Conservation (phyloP, 2,329 filamentous ascomycete species). For the Myriosclerotinia scirpicola region DNA sequence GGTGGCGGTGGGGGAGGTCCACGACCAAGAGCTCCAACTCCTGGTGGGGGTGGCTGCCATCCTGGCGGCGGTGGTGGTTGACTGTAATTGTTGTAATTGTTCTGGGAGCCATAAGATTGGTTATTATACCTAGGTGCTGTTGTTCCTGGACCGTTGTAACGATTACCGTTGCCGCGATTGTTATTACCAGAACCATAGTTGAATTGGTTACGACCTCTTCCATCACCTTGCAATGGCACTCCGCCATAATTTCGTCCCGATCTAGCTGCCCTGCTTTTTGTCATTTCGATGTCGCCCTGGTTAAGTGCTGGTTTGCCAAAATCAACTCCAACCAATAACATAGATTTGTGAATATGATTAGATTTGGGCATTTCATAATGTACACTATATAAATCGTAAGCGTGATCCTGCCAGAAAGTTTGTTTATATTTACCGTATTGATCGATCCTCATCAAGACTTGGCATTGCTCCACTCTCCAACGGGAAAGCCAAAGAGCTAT, state of each 20-base stretch:
- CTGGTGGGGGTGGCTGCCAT: conserved; percentile 50
- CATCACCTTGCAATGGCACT: conserved; percentile 55
- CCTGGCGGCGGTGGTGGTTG: conserved; percentile 35
- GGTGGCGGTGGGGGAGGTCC: conserved; percentile 50
- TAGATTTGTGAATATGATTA: conserved; percentile 80
- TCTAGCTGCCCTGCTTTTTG: conserved; percentile 64
- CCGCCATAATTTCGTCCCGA: conserved; percentile 71
- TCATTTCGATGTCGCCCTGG: conserved; percentile 70
- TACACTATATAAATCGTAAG: conserved; percentile 57
- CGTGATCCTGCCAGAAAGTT: background rate
- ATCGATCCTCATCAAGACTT: conserved; percentile 79
- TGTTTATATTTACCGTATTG: conserved; percentile 65
- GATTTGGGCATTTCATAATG: conserved; percentile 79
- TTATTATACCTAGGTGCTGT: conserved; percentile 23
- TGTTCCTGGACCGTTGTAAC: conserved; percentile 19
- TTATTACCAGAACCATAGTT: conserved; percentile 49
- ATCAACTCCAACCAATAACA: conserved; percentile 83
- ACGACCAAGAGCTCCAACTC: conserved; percentile 46
- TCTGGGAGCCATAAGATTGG: conserved; percentile 21
- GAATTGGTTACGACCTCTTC: conserved; percentile 51
- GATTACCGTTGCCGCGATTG: conserved; percentile 28
- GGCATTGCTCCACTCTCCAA: conserved; percentile 71
- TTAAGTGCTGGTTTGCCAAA: conserved; percentile 72
- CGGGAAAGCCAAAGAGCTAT: conserved; percentile 77
- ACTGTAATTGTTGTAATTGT: conserved; percentile 32